Conservation (phyloP, 768 basidiomycete genomes). For the Macrolepiota fuliginosa region DNA sequence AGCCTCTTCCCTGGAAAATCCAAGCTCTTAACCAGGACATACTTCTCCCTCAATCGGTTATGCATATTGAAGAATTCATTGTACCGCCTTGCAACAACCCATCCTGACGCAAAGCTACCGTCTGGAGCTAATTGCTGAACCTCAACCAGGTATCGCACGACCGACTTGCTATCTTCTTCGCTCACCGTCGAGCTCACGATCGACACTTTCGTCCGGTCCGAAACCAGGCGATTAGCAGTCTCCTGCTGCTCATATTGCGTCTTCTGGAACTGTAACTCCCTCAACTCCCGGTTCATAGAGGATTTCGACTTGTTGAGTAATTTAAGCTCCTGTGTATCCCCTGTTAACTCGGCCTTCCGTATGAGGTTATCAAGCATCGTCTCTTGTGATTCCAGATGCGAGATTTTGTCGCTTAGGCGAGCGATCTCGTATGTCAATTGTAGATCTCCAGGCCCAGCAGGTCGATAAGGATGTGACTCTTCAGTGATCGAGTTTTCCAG, state of each 20-base stretch:
- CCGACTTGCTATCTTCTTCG: constrained; percentile 85
- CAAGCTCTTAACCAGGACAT: constrained; percentile 59
- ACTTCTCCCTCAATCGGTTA: constrained; percentile 77
- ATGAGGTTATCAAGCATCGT: constrained; percentile 83
- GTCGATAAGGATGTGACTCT: constrained; percentile 54
- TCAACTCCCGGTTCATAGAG: constrained; percentile 76
- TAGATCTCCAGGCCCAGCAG: constrained; percentile 87
- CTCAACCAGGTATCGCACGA: constrained; percentile 90
- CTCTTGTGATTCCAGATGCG: constrained; percentile 77
- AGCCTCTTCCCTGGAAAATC: constrained; percentile 96
- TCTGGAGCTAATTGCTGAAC: constrained; percentile 85
- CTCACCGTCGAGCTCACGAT: constrained; percentile 82
- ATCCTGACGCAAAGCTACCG: constrained; percentile 78
- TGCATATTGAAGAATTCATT: constrained; percentile 94
- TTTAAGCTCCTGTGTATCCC: constrained; percentile 81
- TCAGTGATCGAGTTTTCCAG: constrained; percentile 27
- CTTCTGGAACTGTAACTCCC: constrained; percentile 86
- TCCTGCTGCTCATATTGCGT: constrained; percentile 94
- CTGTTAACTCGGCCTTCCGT: constrained; percentile 93
- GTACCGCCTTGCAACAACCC: constrained; percentile 92
- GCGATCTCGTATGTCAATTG: constrained; percentile 85
- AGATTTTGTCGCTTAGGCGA: constrained; percentile 73
- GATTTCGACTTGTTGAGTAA: constrained; percentile 81
- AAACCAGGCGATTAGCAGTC: constrained; percentile 80
- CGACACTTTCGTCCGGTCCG: constrained; percentile 79